Evolutionary conservation across 257 asterid genomes (phyloP).

Genomic region (Fraxinus pennsylvanica): DNA sequence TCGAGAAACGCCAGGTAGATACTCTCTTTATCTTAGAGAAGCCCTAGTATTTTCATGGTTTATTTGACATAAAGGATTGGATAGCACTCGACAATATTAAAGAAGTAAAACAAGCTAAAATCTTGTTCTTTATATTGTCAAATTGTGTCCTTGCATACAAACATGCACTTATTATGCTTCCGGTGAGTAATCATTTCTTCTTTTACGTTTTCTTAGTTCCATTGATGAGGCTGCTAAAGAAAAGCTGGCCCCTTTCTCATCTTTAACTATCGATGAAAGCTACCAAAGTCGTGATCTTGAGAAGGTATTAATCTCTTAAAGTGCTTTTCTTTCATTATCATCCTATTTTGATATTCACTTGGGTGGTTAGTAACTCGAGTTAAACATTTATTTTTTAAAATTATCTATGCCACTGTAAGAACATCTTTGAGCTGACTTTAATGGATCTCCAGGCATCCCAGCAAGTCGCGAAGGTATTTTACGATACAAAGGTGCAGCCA

Average conservation of each 20-base stretch:
- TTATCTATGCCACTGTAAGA: not conserved
- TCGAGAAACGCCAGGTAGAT: slow-evolving; percentile 69
- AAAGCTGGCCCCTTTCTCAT: slow-evolving; percentile 67
- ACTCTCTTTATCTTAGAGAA: slow-evolving; percentile 14
- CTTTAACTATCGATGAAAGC: slow-evolving; percentile 76
- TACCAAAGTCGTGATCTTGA: slow-evolving; percentile 97
- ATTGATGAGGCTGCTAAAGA: slow-evolving; percentile 79
- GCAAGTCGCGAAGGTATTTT: slow-evolving; percentile 81
- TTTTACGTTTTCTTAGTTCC: slow-evolving; percentile 51
- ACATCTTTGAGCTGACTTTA: slow-evolving; percentile 21
- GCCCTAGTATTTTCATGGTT: not conserved
- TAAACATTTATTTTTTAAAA: not conserved
- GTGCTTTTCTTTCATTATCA: not conserved
- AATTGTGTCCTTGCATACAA: not conserved
- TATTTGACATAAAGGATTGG: not conserved
- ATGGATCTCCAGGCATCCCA: slow-evolving; percentile 71
- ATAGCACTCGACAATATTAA: not conserved
- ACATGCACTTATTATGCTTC: slow-evolving; percentile 1
- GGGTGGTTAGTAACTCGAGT: not conserved
- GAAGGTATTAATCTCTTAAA: slow-evolving; percentile 54
- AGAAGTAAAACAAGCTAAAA: not conserved
- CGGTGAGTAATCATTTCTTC: slow-evolving; percentile 9
- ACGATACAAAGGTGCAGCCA: slow-evolving; percentile 83
- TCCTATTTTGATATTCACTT: not conserved
- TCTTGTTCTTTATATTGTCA: not conserved